Percentiles rank a stretch among this genome's conserved stretches.
These are phyloP conservation scores for Rosa rugosa DNA, from an alignment of 306 rosid species.

Conservation along the genomic window DNA sequence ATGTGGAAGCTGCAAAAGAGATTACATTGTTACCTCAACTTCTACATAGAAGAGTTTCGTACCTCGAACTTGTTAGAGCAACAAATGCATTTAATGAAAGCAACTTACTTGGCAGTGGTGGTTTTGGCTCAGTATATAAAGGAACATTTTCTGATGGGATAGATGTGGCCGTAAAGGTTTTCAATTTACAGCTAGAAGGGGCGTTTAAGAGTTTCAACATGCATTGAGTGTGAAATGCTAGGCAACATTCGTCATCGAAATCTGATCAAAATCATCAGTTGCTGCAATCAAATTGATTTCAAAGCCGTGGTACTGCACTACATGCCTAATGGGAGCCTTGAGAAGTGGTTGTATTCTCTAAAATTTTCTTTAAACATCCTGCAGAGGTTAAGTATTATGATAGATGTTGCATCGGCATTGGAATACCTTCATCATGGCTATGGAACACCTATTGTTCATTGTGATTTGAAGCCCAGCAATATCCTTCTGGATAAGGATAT, in stretches of 20 bases:
- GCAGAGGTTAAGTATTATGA: conserved; percentile 25
- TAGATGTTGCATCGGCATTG: conserved; percentile 30
- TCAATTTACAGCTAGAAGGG: neutral
- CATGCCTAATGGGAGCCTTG: conserved; percentile 32
- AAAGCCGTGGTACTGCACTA: conserved; percentile 28
- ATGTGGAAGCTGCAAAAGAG: too few species aligned
- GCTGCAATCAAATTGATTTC: conserved; percentile 15
- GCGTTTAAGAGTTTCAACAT: conserved; percentile 5
- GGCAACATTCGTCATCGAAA: conserved; percentile 24
- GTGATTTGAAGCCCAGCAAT: conserved; percentile 49
- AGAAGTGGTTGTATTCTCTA: conserved; percentile 11
- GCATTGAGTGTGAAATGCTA: conserved; percentile 4
- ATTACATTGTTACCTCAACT: neutral
- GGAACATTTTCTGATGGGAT: too few species aligned
- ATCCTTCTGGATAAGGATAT: conserved; percentile 37
- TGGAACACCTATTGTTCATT: conserved; percentile 29
- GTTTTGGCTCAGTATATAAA: too few species aligned
- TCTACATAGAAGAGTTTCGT: conserved; percentile 23
- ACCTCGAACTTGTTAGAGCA: conserved; percentile 24
- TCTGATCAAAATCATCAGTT: conserved; percentile 26
- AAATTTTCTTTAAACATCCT: neutral
- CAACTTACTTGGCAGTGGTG: too few species aligned
- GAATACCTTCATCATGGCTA: conserved; percentile 47
- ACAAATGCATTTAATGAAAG: conserved; percentile 17
- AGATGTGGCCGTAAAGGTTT: too few species aligned